Conservation (phyloP, 2,329 filamentous ascomycete genomes). For the Trichoderma breve region DNA sequence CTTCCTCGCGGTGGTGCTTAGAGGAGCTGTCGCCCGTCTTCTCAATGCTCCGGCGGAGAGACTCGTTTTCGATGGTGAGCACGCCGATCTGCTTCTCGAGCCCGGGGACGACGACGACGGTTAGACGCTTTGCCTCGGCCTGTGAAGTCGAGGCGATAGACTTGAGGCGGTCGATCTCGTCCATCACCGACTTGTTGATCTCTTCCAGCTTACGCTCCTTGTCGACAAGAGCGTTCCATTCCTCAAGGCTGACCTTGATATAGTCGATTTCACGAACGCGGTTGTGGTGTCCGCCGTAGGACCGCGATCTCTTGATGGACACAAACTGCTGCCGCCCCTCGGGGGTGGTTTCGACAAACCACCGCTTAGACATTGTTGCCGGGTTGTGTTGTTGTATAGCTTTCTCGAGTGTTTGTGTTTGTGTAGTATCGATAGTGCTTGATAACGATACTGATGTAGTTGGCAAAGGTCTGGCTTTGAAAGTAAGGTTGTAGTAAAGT, state of each 20-base stretch:
- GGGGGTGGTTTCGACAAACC: constrained; percentile 37
- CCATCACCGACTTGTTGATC: constrained; percentile 35
- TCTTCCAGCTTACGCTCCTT: constrained; percentile 38
- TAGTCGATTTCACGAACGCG: constrained; percentile 36
- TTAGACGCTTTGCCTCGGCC: constrained; percentile 36
- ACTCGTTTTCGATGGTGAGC: constrained; percentile 40
- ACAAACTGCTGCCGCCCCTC: constrained; percentile 39
- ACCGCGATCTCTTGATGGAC: constrained; percentile 40
- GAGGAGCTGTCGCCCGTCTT: constrained; percentile 31
- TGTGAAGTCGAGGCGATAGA: constrained; percentile 36
- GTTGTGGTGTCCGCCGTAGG: constrained; percentile 34
- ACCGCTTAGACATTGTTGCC: constrained; percentile 36
- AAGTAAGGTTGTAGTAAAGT: not conserved
- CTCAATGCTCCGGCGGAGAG: constrained; percentile 40
- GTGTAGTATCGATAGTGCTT: constrained; percentile 9
- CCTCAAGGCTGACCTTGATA: constrained; percentile 36
- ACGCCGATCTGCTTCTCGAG: constrained; percentile 38
- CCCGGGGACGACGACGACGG: constrained; percentile 34
- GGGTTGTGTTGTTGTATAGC: not conserved
- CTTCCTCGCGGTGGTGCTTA: constrained; percentile 34
- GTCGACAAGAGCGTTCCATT: constrained; percentile 38
- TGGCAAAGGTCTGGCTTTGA: not conserved
- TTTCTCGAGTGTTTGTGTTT: not conserved
- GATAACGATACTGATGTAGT: not conserved
- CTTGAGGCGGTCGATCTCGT: constrained; percentile 36